Percentiles rank a stretch among this genome's conserved stretches.
phyloP scores from a whole-genome alignment of 2,329 filamentous ascomycete genomes.

The Plenodomus biglobosus region DNA sequence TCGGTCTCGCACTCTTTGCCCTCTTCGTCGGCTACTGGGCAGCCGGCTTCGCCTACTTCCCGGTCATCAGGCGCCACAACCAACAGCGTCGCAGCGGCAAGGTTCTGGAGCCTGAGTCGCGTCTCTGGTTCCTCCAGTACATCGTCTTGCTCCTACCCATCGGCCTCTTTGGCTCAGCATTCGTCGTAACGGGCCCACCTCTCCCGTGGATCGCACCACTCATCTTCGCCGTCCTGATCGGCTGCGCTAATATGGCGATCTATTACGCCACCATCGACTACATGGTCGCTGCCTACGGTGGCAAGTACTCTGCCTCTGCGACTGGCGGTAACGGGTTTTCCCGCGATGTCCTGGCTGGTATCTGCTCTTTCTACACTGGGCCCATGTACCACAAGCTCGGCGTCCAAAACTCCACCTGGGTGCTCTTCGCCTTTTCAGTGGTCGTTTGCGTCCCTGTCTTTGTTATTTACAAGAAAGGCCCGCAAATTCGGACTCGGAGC shows the following conservation, averaged over 20 bases:
- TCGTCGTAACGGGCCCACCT: constrained; percentile 60
- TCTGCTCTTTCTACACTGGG: constrained; percentile 60
- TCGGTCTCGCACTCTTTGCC: constrained; percentile 61
- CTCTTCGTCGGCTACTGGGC: constrained; percentile 66
- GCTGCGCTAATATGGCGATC: constrained; percentile 69
- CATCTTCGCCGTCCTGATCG: constrained; percentile 57
- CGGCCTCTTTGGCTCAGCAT: constrained; percentile 70
- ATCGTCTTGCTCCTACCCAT: constrained; percentile 63
- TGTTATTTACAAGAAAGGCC: constrained; percentile 59
- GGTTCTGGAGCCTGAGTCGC: constrained; percentile 61
- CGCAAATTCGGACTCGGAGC: constrained; percentile 49
- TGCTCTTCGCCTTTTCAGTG: constrained; percentile 55
- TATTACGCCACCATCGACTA: constrained; percentile 80
- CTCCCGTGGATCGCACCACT: constrained; percentile 61
- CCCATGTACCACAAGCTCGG: constrained; percentile 44
- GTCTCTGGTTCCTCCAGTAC: constrained; percentile 66
- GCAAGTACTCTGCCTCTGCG: constrained; percentile 68
- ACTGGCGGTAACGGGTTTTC: constrained; percentile 77
- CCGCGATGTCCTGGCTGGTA: constrained; percentile 71
- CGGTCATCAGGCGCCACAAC: constrained; percentile 52
- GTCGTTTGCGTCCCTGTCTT: constrained; percentile 57
- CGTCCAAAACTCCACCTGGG: constrained; percentile 26
- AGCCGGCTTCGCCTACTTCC: constrained; percentile 62
- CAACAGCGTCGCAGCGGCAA: constrained; percentile 50
- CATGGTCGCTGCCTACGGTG: constrained; percentile 73